Percentiles rank a stretch among this genome's conserved stretches.
Evolutionary conservation across 805 yeast species (phyloP).

Genomic region (Saccharomycopsis babjevae): DNA sequence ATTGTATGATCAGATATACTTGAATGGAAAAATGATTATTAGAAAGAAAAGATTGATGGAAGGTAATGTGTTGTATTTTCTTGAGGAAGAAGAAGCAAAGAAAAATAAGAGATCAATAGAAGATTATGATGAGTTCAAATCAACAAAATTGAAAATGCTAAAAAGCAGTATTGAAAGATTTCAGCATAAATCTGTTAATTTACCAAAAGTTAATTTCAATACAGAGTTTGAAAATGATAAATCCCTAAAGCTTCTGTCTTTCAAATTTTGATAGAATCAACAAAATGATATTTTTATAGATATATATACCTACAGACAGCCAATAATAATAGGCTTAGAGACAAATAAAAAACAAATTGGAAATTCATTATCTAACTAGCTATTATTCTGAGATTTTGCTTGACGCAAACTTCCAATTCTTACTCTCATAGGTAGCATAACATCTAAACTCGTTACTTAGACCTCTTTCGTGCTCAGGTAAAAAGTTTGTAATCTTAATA

Average conservation of each 20-base stretch:
- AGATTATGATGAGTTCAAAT: neutral
- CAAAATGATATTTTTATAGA: neutral
- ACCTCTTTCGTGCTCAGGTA: constrained; percentile 78
- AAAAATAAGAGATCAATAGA: neutral
- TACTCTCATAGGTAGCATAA: constrained; percentile 68
- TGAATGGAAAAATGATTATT: neutral
- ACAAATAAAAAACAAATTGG: no score
- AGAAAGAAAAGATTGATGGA: neutral
- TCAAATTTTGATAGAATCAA: neutral
- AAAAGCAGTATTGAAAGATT: neutral
- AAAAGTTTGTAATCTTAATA: constrained; percentile 50
- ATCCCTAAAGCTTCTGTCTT: neutral
- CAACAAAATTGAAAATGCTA: neutral
- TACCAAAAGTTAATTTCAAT: neutral
- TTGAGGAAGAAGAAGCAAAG: constrained; percentile 2
- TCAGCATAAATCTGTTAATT: neutral
- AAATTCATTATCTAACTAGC: no score
- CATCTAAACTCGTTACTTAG: constrained; percentile 82
- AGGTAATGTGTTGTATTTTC: constrained; percentile 12
- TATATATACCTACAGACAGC: neutral
- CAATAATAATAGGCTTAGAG: neutral
- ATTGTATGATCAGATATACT: constrained; percentile 5
- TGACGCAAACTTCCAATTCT: constrained; percentile 42
- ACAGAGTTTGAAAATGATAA: neutral
- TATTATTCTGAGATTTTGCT: neutral